Evolutionary conservation across 768 basidiomycete genomes (phyloP).

Genomic region (Suillus subalutaceus): DNA sequence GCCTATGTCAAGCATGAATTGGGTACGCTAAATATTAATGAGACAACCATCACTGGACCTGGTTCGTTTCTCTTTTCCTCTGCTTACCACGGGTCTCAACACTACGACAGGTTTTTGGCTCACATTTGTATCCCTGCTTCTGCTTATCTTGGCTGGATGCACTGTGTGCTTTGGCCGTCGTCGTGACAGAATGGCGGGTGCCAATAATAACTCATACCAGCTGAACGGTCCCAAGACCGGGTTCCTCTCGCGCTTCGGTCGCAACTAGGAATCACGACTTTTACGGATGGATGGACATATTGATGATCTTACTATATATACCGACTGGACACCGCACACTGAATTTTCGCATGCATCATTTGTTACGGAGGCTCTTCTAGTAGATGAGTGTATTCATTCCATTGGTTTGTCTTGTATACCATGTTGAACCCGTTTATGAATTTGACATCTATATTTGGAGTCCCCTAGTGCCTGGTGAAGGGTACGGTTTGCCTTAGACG

Average conservation of each 20-base stretch:
- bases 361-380: neutral
- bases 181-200: conserved; percentile 51
- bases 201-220: conserved; percentile 25
- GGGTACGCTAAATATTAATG: conserved; percentile 46
- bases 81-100: conserved; percentile 11
- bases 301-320: neutral
- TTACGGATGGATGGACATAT: neutral
- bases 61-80: conserved; percentile 45
- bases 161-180: conserved; percentile 73
- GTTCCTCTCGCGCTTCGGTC: conserved; percentile 43
- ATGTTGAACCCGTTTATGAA: neutral
- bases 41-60: conserved; percentile 58
- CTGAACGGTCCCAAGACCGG: conserved; percentile 24
- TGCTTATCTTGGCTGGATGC: conserved; percentile 65
- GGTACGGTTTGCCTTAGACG: neutral
- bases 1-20: conserved; percentile 63
- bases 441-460: neutral
- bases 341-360: neutral
- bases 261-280: conserved; percentile 26
- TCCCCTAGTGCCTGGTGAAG: neutral
- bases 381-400: neutral
- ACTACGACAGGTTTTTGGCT: conserved; percentile 66
- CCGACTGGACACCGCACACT: neutral
- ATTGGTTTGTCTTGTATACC: neutral
- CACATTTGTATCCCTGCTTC: conserved; percentile 66